Percentiles rank a stretch among this genome's conserved stretches.
These are phyloP conservation scores for Coelastrella sp. DNA, from an alignment of 139 green algal species.

Conservation along the genomic window DNA sequence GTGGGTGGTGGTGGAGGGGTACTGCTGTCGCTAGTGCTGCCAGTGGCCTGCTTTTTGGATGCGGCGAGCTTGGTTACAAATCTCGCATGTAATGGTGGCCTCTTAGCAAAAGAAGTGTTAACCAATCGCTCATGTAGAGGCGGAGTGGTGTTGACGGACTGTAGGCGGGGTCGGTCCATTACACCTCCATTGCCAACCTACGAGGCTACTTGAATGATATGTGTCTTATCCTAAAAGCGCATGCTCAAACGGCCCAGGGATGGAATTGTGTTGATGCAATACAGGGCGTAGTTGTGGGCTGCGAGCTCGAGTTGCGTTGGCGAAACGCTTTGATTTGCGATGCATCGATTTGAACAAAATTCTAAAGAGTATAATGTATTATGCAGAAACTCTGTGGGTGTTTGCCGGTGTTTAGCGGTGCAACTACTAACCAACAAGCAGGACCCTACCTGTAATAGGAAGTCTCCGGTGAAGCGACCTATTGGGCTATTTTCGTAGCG, in stretches of 20 bases:
- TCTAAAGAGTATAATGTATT: background rate
- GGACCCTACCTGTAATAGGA: background rate
- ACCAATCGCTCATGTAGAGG: background rate
- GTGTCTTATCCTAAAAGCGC: too few relatives aligned
- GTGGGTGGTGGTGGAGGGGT: background rate
- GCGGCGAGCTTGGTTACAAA: background rate
- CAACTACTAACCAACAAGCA: background rate
- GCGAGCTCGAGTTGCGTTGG: too few relatives aligned
- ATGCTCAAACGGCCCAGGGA: too few relatives aligned
- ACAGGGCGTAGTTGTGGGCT: too few relatives aligned
- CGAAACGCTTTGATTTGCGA: too few relatives aligned
- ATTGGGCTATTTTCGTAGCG: conserved; percentile 80
- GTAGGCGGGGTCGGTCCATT: too few relatives aligned
- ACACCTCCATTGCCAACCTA: too few relatives aligned
- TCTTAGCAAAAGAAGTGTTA: background rate
- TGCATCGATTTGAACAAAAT: too few relatives aligned
- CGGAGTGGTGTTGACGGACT: too few relatives aligned
- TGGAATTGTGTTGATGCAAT: too few relatives aligned
- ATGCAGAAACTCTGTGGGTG: background rate
- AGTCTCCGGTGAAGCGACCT: conserved; percentile 17
- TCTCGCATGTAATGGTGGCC: background rate
- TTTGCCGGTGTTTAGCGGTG: background rate
- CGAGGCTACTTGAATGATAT: too few relatives aligned
- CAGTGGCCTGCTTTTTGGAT: background rate
- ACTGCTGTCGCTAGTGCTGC: background rate